These are phyloP conservation scores for Tuctoria greenei DNA, from an alignment of 176 grass and related monocot genomes.

Conservation along the genomic window DNA sequence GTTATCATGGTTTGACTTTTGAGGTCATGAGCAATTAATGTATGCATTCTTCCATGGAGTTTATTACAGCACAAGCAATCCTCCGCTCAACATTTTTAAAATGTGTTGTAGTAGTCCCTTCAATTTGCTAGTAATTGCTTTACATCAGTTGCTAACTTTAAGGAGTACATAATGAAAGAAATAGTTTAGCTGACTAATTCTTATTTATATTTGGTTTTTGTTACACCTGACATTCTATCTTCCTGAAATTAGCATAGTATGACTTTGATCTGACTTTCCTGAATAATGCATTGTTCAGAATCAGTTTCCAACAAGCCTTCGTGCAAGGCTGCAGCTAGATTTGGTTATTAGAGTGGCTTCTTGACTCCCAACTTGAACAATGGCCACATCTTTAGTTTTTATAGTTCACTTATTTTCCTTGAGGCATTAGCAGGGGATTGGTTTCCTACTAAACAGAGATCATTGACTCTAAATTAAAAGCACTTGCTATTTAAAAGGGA, in stretches of 20 bases:
- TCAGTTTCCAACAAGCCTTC: slow-evolving; percentile 5
- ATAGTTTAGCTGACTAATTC: not conserved
- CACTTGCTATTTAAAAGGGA: slow-evolving; percentile 9
- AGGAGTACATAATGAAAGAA: not conserved
- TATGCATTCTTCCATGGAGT: slow-evolving; percentile 8
- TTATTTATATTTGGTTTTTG: not conserved
- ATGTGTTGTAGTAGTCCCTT: not conserved
- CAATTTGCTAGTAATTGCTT: not conserved
- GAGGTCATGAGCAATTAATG: not conserved
- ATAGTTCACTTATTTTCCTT: not conserved
- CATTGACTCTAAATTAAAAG: slow-evolving; percentile 9
- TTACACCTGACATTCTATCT: not conserved
- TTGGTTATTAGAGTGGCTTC: slow-evolving; percentile 25
- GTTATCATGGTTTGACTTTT: slow-evolving; percentile 37
- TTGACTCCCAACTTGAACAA: slow-evolving; percentile 29
- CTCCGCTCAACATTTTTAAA: not conserved
- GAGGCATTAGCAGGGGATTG: not conserved
- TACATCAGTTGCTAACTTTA: not conserved
- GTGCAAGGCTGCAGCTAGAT: slow-evolving; percentile 5
- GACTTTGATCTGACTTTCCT: not conserved
- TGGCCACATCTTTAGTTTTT: slow-evolving; percentile 2
- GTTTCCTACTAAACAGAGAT: slow-evolving; percentile 15
- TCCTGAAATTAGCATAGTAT: slow-evolving; percentile 3
- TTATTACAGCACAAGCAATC: slow-evolving; percentile 32
- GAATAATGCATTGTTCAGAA: not conserved